A percentile compares a stretch with the other conserved stretches of the same genome.
Evolutionary conservation across 2,329 filamentous ascomycete genomes (phyloP).

Genomic region (Colletotrichum lentis): DNA sequence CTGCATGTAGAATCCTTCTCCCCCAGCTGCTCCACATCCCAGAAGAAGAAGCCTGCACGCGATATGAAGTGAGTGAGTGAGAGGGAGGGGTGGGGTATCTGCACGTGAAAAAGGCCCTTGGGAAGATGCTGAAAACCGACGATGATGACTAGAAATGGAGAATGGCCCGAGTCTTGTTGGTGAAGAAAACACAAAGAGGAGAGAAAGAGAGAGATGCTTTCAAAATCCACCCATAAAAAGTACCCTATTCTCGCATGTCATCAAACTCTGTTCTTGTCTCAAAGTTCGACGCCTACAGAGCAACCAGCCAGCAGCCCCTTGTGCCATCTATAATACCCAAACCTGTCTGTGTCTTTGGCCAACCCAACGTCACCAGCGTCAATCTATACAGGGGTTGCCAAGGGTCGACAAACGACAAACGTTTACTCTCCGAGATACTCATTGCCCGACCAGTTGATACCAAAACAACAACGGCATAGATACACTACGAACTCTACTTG

Average conservation of each 20-base stretch:
- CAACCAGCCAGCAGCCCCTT: neutral
- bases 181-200: neutral
- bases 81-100: neutral
- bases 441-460: too few relatives aligned
- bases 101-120: neutral
- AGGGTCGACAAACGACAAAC: too few relatives aligned
- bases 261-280: too few relatives aligned
- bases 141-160: constrained; percentile 4
- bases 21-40: constrained; percentile 1
- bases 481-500: too few relatives aligned
- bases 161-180: constrained; percentile 9
- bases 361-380: too few relatives aligned
- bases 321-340: neutral
- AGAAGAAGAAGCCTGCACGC: neutral
- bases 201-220: neutral
- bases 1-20: constrained; percentile 21
- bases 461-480: too few relatives aligned
- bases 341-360: too few relatives aligned
- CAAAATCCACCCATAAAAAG: neutral
- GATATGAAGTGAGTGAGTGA: neutral
- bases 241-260: neutral
- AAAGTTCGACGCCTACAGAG: too few relatives aligned
- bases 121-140: neutral
- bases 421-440: too few relatives aligned
- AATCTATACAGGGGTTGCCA: too few relatives aligned